Base-by-base conservation (phyloP, 768 basidiomycete species). In the Clitopilus hobsonii region DNA sequence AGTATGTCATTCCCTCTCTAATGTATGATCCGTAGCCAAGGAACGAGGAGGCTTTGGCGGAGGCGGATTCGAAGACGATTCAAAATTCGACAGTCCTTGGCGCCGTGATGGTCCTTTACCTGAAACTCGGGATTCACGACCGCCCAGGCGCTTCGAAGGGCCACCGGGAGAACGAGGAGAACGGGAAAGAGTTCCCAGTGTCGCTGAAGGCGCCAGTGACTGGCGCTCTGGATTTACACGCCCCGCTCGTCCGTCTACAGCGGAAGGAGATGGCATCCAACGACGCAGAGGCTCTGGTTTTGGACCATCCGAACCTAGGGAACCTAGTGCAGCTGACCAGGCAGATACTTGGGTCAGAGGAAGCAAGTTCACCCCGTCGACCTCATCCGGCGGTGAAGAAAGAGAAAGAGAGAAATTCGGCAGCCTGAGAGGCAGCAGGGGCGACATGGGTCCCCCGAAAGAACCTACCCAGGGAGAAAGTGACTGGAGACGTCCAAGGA, bases 21-120 rank as follows among this genome's bases (percentile, higher is more conserved):
- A 60, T 62, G 56, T 62, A 48, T 49, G 23, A 29, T 24, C 30
- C 47, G 30, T 62, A 94, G 93, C 90, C 48, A 94, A 93, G 68
- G 91, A 92, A 65, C 83, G 84, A 26, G 47, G 74, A 41, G 80
- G 80, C 45, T 82, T 84, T 59, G 74, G 81, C n/a, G 60, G 58
- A 24, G 56, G 50, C 6, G 72, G 69, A 48, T 68, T 72, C 28
- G 85, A 85, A 47, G 92, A 94, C 6, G 88, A 86, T 53, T 72
- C 87, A 14, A 95, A 95, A 67, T 93, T 93, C 59, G 84, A 90
- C 49, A 84, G 76, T 18, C 85, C 83, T 45, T 97, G 94, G 94
- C 77, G 94, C 54, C 84, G 94, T 55, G 86, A 92, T 14, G 92
- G 89, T 0, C 95, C 94, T 49, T 80, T 94, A 22, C 88, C 91